These are phyloP conservation scores for Paraconiothyrium brasiliense DNA, from an alignment of 2,329 filamentous ascomycete genomes.

Conservation along the genomic window DNA sequence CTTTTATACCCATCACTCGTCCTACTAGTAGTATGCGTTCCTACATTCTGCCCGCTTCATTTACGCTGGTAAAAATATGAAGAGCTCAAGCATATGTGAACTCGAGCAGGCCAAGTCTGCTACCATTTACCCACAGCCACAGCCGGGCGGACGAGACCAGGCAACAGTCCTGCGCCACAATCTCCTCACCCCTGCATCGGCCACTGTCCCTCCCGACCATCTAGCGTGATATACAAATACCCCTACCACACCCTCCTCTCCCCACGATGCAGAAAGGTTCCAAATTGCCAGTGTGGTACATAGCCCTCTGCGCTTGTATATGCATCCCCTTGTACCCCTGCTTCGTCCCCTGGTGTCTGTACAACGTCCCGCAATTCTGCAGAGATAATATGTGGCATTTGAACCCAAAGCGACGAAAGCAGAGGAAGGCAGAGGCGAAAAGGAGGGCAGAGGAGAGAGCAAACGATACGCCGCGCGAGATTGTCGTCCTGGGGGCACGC, in stretches of 20 bases:
- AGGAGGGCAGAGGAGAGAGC: background rate
- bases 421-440: background rate
- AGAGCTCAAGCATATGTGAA: too few relatives aligned
- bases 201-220: background rate
- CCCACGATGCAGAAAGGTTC: too few relatives aligned
- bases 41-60: too few relatives aligned
- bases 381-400: background rate
- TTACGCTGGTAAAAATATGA: too few relatives aligned
- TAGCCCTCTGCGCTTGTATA: background rate
- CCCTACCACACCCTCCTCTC: too few relatives aligned
- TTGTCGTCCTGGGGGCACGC: background rate
- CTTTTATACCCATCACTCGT: too few relatives aligned
- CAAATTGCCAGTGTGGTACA: too few relatives aligned
- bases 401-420: background rate
- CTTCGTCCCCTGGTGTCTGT: background rate
- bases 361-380: background rate
- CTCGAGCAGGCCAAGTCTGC: background rate
- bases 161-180: conserved; percentile 1
- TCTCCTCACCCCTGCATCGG: background rate
- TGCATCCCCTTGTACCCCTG: background rate
- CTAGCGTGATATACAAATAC: too few relatives aligned
- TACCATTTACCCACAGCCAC: background rate
- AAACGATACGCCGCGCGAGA: background rate
- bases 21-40: too few relatives aligned
- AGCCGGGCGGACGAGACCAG: background rate